phyloP scores from a whole-genome alignment of 2,329 filamentous ascomycete genomes.

The Pseudocercospora vitis region DNA sequence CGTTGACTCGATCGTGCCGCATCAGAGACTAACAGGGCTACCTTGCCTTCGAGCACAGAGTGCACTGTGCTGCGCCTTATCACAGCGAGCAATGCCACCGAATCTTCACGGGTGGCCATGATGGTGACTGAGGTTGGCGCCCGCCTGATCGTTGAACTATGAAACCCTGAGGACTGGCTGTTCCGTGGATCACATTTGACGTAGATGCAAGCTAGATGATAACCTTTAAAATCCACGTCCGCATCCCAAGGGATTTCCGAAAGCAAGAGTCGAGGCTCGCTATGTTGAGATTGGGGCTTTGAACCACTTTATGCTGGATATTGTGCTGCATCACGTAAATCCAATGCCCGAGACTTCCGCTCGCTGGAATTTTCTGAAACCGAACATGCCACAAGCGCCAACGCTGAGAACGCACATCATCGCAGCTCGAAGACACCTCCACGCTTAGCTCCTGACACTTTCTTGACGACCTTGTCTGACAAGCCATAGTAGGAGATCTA shows the following conservation, averaged over 20 bases:
- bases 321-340: no score
- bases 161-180: not conserved
- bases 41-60: not conserved
- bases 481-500: slow-evolving; percentile 91
- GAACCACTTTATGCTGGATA: not conserved
- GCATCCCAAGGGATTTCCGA: no score
- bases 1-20: not conserved
- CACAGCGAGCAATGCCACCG: not conserved
- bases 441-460: not conserved
- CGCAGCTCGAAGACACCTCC: not conserved
- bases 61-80: not conserved
- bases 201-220: no score
- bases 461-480: slow-evolving; percentile 59
- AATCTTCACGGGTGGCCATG: not conserved
- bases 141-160: not conserved
- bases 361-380: no score
- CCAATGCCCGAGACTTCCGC: no score
- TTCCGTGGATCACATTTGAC: not conserved
- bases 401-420: not conserved
- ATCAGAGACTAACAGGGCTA: not conserved
- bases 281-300: not conserved
- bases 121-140: not conserved
- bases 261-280: not conserved
- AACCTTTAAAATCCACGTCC: not conserved
- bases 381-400: slow-evolving; percentile 4